Conservation (phyloP, 345 rosid species). For the Eucalyptus rudis region DNA sequence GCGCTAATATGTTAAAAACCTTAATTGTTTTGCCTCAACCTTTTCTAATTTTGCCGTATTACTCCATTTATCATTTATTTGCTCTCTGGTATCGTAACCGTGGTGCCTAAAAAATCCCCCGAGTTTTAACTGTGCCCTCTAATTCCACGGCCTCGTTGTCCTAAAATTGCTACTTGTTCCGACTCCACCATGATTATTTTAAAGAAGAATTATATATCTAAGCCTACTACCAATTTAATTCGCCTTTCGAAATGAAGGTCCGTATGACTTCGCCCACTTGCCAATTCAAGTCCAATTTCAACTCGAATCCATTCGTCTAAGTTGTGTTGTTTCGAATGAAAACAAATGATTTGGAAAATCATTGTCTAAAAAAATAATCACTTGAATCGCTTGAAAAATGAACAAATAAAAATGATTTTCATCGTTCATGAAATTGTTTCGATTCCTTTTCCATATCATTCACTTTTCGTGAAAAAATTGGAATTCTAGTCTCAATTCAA, state of each 20-base stretch:
- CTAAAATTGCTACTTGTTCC: not conserved
- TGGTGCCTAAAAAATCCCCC: accelerated
- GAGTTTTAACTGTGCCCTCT: accelerated
- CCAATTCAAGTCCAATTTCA: not conserved
- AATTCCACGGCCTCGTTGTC: not conserved
- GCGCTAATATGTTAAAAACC: accelerated
- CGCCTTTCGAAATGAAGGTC: not conserved
- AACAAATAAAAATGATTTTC: not conserved
- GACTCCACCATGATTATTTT: not conserved
- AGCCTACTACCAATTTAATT: not conserved
- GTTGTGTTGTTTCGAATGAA: accelerated
- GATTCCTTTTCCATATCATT: accelerated
- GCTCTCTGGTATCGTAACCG: accelerated
- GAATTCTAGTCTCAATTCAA: not conserved
- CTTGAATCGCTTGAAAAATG: not conserved
- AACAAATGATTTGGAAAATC: too few species aligned
- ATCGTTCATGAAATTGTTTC: not conserved
- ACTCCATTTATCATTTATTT: not conserved
- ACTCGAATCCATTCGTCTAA: not conserved
- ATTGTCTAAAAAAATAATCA: too few species aligned
- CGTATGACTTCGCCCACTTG: not conserved
- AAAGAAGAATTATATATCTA: not conserved
- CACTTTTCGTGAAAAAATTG: accelerated
- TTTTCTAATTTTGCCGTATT: too few species aligned
- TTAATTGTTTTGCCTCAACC: not conserved